phyloP scores from a whole-genome alignment of 2,329 filamentous ascomycete species.

The Ophiostoma pallidulum region DNA sequence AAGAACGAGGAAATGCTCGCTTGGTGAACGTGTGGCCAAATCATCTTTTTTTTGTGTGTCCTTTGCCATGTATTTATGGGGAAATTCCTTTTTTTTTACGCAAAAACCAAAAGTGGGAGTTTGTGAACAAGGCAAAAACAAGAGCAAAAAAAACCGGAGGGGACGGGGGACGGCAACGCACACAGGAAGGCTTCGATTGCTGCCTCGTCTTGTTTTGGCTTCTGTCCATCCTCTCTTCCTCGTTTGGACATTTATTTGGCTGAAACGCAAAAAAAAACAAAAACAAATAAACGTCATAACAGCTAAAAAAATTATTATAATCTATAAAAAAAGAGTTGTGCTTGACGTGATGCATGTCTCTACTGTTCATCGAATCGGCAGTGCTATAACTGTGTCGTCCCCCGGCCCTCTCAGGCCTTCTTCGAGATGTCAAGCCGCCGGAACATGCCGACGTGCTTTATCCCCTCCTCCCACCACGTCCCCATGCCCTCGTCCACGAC shows the following conservation, averaged over 20 bases:
- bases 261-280: too few relatives aligned
- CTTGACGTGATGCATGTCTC: too few relatives aligned
- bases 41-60: slow-evolving; percentile 4
- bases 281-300: neutral
- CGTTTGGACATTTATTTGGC: too few relatives aligned
- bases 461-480: slow-evolving; percentile 74
- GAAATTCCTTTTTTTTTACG: slow-evolving; percentile 22
- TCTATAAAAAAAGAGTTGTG: too few relatives aligned
- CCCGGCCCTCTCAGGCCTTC: neutral
- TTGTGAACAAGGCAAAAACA: slow-evolving; percentile 10
- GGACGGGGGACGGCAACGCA: too few relatives aligned
- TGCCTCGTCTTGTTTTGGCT: neutral
- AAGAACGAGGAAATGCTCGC: neutral
- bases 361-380: too few relatives aligned
- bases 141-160: slow-evolving; percentile 9
- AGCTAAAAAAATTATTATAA: neutral
- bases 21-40: slow-evolving; percentile 4
- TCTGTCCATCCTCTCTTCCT: neutral
- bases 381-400: neutral
- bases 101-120: slow-evolving; percentile 12
- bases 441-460: slow-evolving; percentile 80
- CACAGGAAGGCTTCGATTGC: neutral
- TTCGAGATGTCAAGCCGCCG: slow-evolving; percentile 29
- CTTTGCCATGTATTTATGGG: slow-evolving; percentile 25
- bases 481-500: slow-evolving; percentile 62